Evolutionary conservation across 768 basidiomycete genomes (phyloP).

Genomic region (Naganishia friedmannii): DNA sequence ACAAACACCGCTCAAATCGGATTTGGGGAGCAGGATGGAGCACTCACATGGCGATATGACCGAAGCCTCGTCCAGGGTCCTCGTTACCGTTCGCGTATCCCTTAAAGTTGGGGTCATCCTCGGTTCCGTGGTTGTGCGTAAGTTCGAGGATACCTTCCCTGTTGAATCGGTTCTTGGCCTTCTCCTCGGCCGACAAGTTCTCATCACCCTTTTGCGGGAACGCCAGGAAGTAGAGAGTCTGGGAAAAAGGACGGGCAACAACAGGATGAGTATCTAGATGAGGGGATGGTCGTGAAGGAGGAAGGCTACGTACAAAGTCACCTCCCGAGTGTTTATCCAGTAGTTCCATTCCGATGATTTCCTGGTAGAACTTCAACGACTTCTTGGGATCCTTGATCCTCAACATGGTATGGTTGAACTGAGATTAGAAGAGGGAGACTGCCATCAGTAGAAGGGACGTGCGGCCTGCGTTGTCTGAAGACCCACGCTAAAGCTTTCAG

Average conservation of each 20-base stretch:
- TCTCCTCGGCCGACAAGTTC: constrained; percentile 58
- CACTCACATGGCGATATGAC: constrained; percentile 72
- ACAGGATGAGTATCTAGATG: constrained; percentile 23
- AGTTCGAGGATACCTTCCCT: constrained; percentile 84
- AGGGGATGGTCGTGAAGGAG: neutral
- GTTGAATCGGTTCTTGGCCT: constrained; percentile 54
- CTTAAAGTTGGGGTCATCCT: constrained; percentile 69
- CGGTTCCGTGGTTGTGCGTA: constrained; percentile 87
- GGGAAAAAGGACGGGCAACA: constrained; percentile 17
- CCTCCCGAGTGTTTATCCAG: constrained; percentile 45
- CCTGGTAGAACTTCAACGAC: constrained; percentile 75
- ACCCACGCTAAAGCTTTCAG: constrained; percentile 29
- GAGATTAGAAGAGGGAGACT: no score
- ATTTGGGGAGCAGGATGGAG: neutral
- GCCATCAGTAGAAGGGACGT: neutral
- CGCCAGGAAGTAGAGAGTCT: constrained; percentile 78
- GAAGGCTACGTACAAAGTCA: constrained; percentile 25
- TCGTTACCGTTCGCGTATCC: constrained; percentile 84
- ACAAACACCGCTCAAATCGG: neutral
- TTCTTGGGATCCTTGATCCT: constrained; percentile 80
- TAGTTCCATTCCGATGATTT: constrained; percentile 71
- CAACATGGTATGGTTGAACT: constrained; percentile 52
- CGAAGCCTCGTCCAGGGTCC: constrained; percentile 74
- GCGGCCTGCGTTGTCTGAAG: no score
- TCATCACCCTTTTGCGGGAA: constrained; percentile 63